Evolutionary conservation across 495 filamentous ascomycete genomes (phyloP).

Genomic region (Xylaria castorea): DNA sequence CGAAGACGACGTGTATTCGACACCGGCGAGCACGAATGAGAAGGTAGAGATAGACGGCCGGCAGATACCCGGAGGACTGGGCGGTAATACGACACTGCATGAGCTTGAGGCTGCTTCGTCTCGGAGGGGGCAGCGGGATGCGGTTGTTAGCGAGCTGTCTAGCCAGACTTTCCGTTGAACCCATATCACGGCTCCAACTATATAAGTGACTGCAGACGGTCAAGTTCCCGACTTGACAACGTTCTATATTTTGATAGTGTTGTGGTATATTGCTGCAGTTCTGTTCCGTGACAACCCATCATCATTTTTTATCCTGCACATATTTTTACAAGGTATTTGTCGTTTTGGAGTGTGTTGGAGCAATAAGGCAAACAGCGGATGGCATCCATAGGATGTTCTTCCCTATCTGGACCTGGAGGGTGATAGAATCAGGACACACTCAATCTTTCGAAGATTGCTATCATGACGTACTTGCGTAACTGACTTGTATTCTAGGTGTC

Average conservation of each 20-base stretch:
- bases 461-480: not conserved
- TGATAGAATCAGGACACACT: not conserved
- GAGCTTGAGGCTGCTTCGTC: not conserved
- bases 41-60: not conserved
- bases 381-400: not conserved
- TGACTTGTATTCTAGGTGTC: not conserved
- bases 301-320: not conserved
- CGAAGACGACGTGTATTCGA: not conserved
- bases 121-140: not conserved
- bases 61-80: not conserved
- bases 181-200: no score
- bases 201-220: no score
- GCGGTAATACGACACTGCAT: not conserved
- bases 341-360: not conserved
- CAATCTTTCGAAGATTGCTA: not conserved
- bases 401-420: not conserved
- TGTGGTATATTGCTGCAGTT: not conserved
- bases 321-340: not conserved
- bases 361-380: not conserved
- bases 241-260: no score
- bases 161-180: not conserved
- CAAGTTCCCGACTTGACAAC: no score
- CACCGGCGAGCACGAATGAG: not conserved
- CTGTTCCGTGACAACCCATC: no score
- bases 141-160: not conserved